Conservation (phyloP, 306 rosid genomes). For the Alnus rubra region DNA sequence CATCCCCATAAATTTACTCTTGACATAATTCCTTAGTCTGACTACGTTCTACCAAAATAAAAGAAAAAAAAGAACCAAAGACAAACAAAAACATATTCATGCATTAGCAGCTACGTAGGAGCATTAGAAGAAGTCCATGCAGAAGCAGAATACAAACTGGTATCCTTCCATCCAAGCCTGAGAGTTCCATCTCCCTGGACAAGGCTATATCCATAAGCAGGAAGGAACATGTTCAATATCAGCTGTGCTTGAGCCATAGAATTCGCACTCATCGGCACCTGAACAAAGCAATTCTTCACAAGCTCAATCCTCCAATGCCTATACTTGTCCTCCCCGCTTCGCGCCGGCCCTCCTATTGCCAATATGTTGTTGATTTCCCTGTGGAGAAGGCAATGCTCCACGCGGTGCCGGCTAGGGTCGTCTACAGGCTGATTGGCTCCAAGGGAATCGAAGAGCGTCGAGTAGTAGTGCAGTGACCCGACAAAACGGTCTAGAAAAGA, state of each 20-base stretch:
- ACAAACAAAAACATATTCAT: neutral
- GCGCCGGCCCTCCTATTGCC: constrained; percentile 77
- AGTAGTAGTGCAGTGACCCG: constrained; percentile 79
- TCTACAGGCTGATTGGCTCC: constrained; percentile 56
- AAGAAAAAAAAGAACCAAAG: neutral
- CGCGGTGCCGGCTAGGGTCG: constrained; percentile 54
- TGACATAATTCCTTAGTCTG: too few relatives aligned
- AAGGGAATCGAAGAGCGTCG: constrained; percentile 78
- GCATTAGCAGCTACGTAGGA: constrained; percentile 26
- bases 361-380: constrained; percentile 75
- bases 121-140: constrained; percentile 63
- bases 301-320: constrained; percentile 76
- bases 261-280: constrained; percentile 70
- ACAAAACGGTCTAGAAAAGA: constrained; percentile 87
- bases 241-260: constrained; percentile 87
- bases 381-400: constrained; percentile 55
- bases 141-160: constrained; percentile 84
- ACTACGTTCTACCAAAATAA: too few relatives aligned
- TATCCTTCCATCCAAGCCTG: constrained; percentile 84
- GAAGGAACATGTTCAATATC: constrained; percentile 72
- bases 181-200: constrained; percentile 75
- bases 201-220: constrained; percentile 62
- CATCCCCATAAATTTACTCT: neutral
- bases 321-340: constrained; percentile 82
- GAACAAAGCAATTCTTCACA: constrained; percentile 45